Evolutionary conservation across 768 basidiomycete species (phyloP).

Genomic region (Cubamyces sp.): DNA sequence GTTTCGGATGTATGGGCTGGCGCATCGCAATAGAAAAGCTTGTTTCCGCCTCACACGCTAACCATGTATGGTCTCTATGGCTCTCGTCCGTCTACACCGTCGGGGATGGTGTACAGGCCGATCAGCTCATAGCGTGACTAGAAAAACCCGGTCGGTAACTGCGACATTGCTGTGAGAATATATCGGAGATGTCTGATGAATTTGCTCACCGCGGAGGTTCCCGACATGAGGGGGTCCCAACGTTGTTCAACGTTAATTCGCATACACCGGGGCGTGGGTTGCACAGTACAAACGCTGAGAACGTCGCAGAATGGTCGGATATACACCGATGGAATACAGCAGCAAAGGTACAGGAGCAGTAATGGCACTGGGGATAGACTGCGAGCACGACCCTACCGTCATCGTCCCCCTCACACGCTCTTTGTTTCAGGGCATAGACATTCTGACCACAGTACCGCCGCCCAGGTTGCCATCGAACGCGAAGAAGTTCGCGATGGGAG

Average conservation of each 20-base stretch:
- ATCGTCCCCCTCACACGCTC: constrained; percentile 3
- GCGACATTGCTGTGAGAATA: constrained; percentile 1
- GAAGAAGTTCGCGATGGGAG: constrained; percentile 92
- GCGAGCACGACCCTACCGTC: constrained; percentile 11
- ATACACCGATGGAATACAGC: constrained; percentile 24
- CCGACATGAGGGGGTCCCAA: not conserved
- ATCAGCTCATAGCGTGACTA: not conserved
- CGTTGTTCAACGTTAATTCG: constrained; percentile 1
- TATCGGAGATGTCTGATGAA: constrained; percentile 8
- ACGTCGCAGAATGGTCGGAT: constrained; percentile 26
- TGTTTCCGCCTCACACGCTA: constrained; percentile 25
- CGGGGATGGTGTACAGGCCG: not conserved
- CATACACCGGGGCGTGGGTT: constrained; percentile 7
- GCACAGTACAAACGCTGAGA: constrained; percentile 13
- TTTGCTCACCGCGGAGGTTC: not conserved
- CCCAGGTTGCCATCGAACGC: constrained; percentile 86
- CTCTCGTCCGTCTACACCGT: constrained; percentile 6
- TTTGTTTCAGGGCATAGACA: constrained; percentile 44
- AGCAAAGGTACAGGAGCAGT: constrained; percentile 16
- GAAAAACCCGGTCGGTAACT: not conserved
- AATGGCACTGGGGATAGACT: constrained; percentile 1
- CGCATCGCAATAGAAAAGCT: constrained; percentile 25
- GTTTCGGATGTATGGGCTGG: constrained; percentile 21
- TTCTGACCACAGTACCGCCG: constrained; percentile 65
- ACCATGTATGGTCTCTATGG: constrained; percentile 18